Evolutionary conservation across 148 eudicot genomes (phyloP), one percentile per base, ranked within the genome.

Genomic region (Rhododendron ferrugineum): DNA sequence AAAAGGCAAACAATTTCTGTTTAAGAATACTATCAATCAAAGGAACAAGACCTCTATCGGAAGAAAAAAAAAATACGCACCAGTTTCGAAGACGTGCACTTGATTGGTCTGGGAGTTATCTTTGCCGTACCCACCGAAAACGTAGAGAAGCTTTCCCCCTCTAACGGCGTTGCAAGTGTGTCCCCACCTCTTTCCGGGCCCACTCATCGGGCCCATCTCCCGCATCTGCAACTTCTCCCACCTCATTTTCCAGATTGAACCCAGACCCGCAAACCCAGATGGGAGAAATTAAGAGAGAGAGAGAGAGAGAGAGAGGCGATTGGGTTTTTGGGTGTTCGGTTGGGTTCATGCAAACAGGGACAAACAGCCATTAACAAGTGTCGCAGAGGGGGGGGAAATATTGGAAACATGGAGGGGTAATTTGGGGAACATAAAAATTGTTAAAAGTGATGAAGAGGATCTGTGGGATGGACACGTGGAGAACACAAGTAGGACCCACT

Each of bases 171-270:
- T 95, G 87, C 95, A 95, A 34, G 98, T 95, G 90, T 95, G 99
- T 9, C 98, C 99, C 98, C 99, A 96, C 92, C 97, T 94, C 90
- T 92, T 94, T 54, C 99, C 98, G 11, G 97, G 97, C 87, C 95
- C 96, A 86, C 88, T 54, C 90, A 15, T 64, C 87, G 73, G 80
- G 81, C 62, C 89, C 87, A 36, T 46, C 28, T 75, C 74, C 52
- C 68, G 87, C 72, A 87, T 58, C 88, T 90, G 88, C 91, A 92
- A 72, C 89, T 87, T 95, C 73, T 93, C 94, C 99, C 99, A 96
- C 72, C 93, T 96, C 97, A 96, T 96, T 88, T 85, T 85, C 37
- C 26, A 46, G 52, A 80, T 72, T 80, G 23, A 10, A 58, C 75
- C 18, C 15, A 62, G 30, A 54, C 64, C 52, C 56, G 23, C 37